Evolutionary conservation across 2,329 filamentous ascomycete genomes (phyloP).

Genomic region (Aspergillus sp.): DNA sequence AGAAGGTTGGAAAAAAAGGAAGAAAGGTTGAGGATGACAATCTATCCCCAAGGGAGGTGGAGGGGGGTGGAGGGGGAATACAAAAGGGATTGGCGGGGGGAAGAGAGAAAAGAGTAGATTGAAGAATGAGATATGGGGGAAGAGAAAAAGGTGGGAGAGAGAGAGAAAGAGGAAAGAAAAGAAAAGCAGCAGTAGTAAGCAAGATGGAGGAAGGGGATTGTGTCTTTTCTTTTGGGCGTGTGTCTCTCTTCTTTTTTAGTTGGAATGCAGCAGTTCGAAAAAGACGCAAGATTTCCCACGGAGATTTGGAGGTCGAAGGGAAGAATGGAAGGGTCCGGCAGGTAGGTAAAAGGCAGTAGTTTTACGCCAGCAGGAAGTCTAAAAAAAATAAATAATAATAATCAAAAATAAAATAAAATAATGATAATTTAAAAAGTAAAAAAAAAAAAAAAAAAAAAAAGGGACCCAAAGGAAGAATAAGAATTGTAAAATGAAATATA

Average conservation of each 20-base stretch:
- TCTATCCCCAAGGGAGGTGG: not conserved
- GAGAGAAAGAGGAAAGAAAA: conserved; percentile 1
- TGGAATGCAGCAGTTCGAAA: too few species aligned
- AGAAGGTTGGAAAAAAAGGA: not conserved
- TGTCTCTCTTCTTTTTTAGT: too few species aligned
- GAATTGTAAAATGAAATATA: not conserved
- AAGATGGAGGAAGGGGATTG: not conserved
- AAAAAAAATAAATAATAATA: conserved; percentile 1
- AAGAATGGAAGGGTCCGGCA: too few species aligned
- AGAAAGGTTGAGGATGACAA: not conserved
- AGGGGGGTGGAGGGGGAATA: conserved; percentile 1
- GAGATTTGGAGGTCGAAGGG: too few species aligned
- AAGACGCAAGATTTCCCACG: too few species aligned
- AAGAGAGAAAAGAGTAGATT: not conserved
- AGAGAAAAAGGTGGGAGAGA: conserved; percentile 13
- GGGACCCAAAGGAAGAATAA: conserved; percentile 1
- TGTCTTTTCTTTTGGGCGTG: too few species aligned
- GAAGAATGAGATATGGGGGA: not conserved
- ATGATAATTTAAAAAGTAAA: conserved; percentile 8
- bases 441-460: conserved; percentile 2
- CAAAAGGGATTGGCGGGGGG: conserved; percentile 1
- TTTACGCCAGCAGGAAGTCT: not conserved
- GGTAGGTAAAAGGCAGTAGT: too few species aligned
- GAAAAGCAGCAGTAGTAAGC: conserved; percentile 6
- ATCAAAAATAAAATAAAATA: conserved; percentile 7